Percentiles rank a stretch among this genome's conserved stretches.
Conservation (phyloP, 2,329 filamentous ascomycete species). For the Fusarium dimerum region DNA sequence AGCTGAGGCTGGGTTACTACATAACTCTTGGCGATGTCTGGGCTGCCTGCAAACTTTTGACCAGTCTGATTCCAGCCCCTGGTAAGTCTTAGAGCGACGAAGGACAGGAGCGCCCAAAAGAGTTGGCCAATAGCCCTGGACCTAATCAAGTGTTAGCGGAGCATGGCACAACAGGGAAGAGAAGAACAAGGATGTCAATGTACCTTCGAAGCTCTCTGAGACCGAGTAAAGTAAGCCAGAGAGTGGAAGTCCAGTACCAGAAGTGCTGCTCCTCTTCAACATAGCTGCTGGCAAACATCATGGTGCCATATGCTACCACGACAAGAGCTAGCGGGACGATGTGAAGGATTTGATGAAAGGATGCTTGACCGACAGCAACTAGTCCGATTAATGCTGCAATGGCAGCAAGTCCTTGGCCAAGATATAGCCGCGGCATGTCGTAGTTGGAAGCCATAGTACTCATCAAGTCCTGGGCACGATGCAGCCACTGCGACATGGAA, state of each 20-base stretch:
- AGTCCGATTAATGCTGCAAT: constrained; percentile 30
- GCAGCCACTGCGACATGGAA: constrained; percentile 62
- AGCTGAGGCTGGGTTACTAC: constrained; percentile 63
- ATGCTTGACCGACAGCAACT: constrained; percentile 11
- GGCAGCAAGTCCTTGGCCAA: constrained; percentile 44
- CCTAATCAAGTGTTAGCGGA: constrained; percentile 20
- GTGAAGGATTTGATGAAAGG: constrained; percentile 8
- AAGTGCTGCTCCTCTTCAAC: constrained; percentile 98
- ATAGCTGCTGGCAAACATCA: constrained; percentile 99
- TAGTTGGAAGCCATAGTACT: constrained; percentile 94
- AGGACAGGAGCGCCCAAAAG: constrained; percentile 45
- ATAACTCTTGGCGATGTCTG: constrained; percentile 78
- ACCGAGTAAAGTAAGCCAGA: constrained; percentile 63
- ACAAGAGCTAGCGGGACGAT: constrained; percentile 50
- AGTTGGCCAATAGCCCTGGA: constrained; percentile 29
- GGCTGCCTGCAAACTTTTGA: constrained; percentile 89
- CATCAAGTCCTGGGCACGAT: constrained; percentile 74
- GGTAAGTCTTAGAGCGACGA: constrained; percentile 65
- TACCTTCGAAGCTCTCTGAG: constrained; percentile 48
- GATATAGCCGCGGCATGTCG: constrained; percentile 63
- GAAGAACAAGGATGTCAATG: not conserved
- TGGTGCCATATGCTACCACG: constrained; percentile 67
- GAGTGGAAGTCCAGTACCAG: constrained; percentile 88
- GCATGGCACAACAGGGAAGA: not conserved
- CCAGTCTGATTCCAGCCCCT: constrained; percentile 95